These are phyloP conservation scores for Metschnikowia gelsemii DNA, from an alignment of 805 yeast species.

Conservation along the genomic window DNA sequence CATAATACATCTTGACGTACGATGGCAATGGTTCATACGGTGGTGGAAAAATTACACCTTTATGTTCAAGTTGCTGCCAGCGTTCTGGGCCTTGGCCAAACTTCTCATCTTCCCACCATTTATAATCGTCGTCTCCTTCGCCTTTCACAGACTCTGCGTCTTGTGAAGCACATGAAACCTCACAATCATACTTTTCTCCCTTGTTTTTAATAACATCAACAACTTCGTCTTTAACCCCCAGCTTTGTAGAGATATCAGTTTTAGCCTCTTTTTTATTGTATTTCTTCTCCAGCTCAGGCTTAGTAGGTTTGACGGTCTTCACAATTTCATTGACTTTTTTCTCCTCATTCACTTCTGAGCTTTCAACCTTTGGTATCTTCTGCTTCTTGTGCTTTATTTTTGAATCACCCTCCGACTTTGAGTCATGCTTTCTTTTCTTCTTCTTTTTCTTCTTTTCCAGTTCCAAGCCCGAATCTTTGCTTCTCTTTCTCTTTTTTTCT, in stretches of 20 bases:
- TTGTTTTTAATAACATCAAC: conserved; percentile 12
- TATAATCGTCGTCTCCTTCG: conserved; percentile 51
- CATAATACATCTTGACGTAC: conserved; percentile 71
- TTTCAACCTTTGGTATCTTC: neutral
- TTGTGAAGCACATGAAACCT: conserved; percentile 2
- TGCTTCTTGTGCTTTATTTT: conserved; percentile 6
- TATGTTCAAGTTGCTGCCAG: conserved; percentile 85
- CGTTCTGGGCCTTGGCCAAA: conserved; percentile 66
- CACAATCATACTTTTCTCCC: conserved; percentile 16
- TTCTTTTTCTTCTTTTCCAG: conserved; percentile 4
- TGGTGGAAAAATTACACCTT: conserved; percentile 93
- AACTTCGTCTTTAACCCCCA: conserved; percentile 15
- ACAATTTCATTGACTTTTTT: conserved; percentile 21
- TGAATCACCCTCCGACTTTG: conserved; percentile 1
- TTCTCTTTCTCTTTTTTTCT: conserved; percentile 5
- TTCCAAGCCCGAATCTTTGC: neutral
- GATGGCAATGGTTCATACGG: conserved; percentile 83
- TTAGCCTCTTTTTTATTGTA: conserved; percentile 1
- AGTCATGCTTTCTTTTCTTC: conserved; percentile 3
- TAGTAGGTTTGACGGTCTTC: conserved; percentile 1
- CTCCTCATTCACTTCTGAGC: conserved; percentile 12
- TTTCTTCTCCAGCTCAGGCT: conserved; percentile 5
- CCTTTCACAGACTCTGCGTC: conserved; percentile 40
- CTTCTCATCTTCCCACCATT: conserved; percentile 84
- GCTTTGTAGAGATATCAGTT: neutral